Evolutionary conservation across 129 eudicot genomes (phyloP), one percentile per base, ranked within the genome.

Genomic region (Flaveria bidentis): DNA sequence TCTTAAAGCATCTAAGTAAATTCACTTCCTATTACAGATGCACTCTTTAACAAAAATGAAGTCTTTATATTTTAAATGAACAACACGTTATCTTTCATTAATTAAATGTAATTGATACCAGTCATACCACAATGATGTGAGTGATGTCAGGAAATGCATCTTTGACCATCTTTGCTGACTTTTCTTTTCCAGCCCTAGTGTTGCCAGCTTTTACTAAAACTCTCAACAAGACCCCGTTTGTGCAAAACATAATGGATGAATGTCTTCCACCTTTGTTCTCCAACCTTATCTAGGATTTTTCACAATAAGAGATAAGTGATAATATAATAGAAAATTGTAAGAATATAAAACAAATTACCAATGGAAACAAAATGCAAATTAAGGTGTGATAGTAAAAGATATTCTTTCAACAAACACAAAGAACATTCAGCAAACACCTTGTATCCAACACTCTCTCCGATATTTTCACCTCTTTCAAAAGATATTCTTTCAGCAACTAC

Each of bases 401-500:
- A 18, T 33, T 63, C 14, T 23, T 63, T 50, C 25, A 63, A 50
- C 18, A 51, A 7, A 33, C 49, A 41, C 22, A 20, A 20, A 20
- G 22, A 20, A 20, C 22, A 20, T 20, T 12, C 46, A 36, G 51
- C 25, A 71, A 11, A 16, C 69, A 94, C 98, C 97, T 91, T 94
- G 90, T 94, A 94, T 71, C 98, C 98, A 80, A 94, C 87, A 81
- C 86, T 85, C 71, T 89, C 96, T 65, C 98, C 98, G 66, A 94
- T 58, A 73, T 18, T 69, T 89, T 94, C 98, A 71, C 98, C 98
- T 84, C 97, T 84, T 94, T 94, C 98, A 25, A 77, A 70, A 46
- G 97, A 84, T 72, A 94, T 94, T 81, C 98, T 85, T 84, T 94
- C 98, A 67, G 98, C 93, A 82, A 94, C 98, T 94, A 72, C 75